Evolutionary conservation across 805 yeast species (phyloP).

Genomic region (Kuraishia piskuri): DNA sequence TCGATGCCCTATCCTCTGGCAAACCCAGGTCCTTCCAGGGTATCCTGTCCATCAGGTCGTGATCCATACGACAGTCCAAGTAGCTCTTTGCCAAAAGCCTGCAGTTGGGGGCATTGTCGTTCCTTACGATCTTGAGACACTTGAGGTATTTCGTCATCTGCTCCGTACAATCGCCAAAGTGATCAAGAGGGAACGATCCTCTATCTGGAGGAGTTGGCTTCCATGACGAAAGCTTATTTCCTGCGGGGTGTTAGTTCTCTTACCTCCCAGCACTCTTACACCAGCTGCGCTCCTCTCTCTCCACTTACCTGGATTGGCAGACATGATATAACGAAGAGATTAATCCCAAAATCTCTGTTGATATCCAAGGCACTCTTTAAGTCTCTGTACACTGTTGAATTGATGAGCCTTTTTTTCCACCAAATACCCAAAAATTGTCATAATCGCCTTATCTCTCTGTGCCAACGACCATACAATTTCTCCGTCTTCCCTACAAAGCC

Average conservation of each 20-base stretch:
- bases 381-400: too few species aligned
- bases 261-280: background rate
- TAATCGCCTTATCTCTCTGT: background rate
- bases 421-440: too few species aligned
- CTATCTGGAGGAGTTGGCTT: constrained; percentile 89
- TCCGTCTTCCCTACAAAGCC: background rate
- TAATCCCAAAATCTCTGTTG: background rate
- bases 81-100: constrained; percentile 75
- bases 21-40: constrained; percentile 27
- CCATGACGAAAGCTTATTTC: constrained; percentile 2
- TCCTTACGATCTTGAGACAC: constrained; percentile 70
- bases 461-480: background rate
- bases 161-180: constrained; percentile 69
- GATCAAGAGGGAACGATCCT: constrained; percentile 95
- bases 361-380: too few species aligned
- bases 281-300: background rate
- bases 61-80: constrained; percentile 82
- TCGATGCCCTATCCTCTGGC: constrained; percentile 17
- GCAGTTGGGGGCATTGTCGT: constrained; percentile 88
- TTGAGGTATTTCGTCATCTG: constrained; percentile 69
- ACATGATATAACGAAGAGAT: background rate
- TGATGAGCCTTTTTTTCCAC: too few species aligned
- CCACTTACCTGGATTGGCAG: constrained; percentile 3
- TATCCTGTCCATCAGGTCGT: constrained; percentile 32
- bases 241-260: background rate